These are phyloP conservation scores for Podaxis sp. DNA, from an alignment of 768 basidiomycete genomes.

Conservation along the genomic window DNA sequence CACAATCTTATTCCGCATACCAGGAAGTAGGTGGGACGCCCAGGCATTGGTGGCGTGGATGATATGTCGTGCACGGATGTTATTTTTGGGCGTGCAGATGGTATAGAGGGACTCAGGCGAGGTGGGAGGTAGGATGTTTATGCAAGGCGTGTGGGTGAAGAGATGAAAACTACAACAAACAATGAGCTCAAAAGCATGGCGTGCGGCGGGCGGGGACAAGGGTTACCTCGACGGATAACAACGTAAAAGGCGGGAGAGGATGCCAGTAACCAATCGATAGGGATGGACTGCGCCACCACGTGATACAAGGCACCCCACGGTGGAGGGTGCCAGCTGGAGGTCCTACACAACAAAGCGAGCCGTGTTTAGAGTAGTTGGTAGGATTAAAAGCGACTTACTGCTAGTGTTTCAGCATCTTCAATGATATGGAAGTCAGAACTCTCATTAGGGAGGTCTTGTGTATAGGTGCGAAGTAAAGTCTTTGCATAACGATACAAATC, in stretches of 20 bases:
- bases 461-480: constrained; percentile 42
- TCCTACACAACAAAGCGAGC: constrained; percentile 33
- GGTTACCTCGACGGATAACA: constrained; percentile 50
- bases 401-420: constrained; percentile 28
- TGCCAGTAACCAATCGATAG: constrained; percentile 65
- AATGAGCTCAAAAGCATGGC: constrained; percentile 3
- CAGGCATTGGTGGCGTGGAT: constrained; percentile 89
- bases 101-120: constrained; percentile 36
- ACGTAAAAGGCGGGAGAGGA: constrained; percentile 51
- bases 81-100: constrained; percentile 62
- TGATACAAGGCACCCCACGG: constrained; percentile 51
- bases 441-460: constrained; percentile 52
- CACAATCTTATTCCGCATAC: constrained; percentile 60
- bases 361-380: not conserved
- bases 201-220: not conserved
- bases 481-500: constrained; percentile 44
- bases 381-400: constrained; percentile 23
- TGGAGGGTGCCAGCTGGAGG: constrained; percentile 44
- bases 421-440: constrained; percentile 33
- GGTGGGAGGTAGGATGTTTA: constrained; percentile 36
- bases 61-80: constrained; percentile 57
- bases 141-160: constrained; percentile 63
- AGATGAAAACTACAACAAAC: constrained; percentile 49
- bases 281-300: constrained; percentile 66
- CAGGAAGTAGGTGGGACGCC: constrained; percentile 67